phyloP scores from a whole-genome alignment of 2,329 filamentous ascomycete genomes.

The Pseudonectria foliicola region DNA sequence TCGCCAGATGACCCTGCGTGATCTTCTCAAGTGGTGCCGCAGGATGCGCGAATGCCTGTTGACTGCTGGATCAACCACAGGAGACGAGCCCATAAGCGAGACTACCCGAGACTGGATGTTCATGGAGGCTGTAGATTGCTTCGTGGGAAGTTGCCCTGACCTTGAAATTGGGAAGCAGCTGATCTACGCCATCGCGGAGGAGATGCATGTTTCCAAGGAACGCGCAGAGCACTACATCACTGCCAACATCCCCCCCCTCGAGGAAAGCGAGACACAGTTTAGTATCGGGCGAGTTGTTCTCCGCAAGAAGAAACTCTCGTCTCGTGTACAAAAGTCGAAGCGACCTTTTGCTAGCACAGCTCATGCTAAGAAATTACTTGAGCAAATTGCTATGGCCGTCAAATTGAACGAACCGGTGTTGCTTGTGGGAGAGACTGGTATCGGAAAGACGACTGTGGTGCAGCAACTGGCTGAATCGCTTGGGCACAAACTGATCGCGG shows the following conservation, averaged over 20 bases:
- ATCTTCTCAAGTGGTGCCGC: slow-evolving; percentile 87
- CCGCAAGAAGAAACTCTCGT: slow-evolving; percentile 47
- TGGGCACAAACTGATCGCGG: slow-evolving; percentile 79
- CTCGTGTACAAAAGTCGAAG: slow-evolving; percentile 43
- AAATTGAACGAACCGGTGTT: slow-evolving; percentile 81
- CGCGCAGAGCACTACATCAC: slow-evolving; percentile 70
- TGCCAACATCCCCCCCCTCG: slow-evolving; percentile 63
- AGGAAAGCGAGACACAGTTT: slow-evolving; percentile 51
- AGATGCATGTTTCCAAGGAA: slow-evolving; percentile 80
- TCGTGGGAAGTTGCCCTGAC: slow-evolving; percentile 72
- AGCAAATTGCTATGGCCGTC: slow-evolving; percentile 79
- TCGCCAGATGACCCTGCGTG: slow-evolving; percentile 60
- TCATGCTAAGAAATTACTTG: slow-evolving; percentile 76
- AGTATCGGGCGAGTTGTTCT: slow-evolving; percentile 61
- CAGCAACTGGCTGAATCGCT: slow-evolving; percentile 83
- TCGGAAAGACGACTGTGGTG: slow-evolving; percentile 93
- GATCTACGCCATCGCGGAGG: slow-evolving; percentile 68
- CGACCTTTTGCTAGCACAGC: slow-evolving; percentile 81
- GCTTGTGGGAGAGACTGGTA: slow-evolving; percentile 97
- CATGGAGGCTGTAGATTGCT: slow-evolving; percentile 88
- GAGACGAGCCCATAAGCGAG: slow-evolving; percentile 65
- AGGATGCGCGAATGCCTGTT: slow-evolving; percentile 62
- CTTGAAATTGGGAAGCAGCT: slow-evolving; percentile 52
- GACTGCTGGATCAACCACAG: slow-evolving; percentile 54
- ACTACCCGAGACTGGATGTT: slow-evolving; percentile 76